These are phyloP conservation scores for Phytophthora brassicae DNA, from an alignment of 352 stramenopile species.

Conservation along the genomic window DNA sequence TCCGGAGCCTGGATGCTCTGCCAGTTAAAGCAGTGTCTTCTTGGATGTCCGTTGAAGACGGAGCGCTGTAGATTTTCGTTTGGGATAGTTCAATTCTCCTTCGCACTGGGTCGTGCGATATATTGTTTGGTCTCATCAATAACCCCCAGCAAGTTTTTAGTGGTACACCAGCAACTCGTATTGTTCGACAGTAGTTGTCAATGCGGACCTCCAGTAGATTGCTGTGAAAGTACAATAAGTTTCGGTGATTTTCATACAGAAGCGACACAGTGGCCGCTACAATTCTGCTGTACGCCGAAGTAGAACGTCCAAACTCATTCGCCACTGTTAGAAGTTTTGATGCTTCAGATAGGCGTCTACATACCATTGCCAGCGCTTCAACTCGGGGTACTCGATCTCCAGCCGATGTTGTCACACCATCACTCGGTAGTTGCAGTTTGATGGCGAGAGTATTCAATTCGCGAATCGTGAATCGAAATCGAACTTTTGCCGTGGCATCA, in stretches of 20 bases:
- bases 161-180: background rate
- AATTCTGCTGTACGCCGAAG: background rate
- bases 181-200: background rate
- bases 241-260: background rate
- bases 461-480: background rate
- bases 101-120: background rate
- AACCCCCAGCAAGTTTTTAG: background rate
- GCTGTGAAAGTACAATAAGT: background rate
- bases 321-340: background rate
- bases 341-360: background rate
- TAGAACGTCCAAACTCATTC: background rate
- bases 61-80: background rate
- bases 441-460: background rate
- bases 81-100: background rate
- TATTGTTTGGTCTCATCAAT: slow-evolving; percentile 4
- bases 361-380: background rate
- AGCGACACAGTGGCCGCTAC: background rate
- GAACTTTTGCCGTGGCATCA: background rate
- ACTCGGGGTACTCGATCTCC: background rate
- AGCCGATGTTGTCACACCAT: background rate
- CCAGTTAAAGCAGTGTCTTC: slow-evolving; percentile 2
- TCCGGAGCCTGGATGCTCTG: background rate
- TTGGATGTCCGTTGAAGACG: background rate
- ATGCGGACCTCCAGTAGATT: background rate
- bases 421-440: background rate